Evolutionary conservation across 73 alveolate species (phyloP), one percentile per base, ranked within the genome.

Genomic region (Urostyla sp.): DNA sequence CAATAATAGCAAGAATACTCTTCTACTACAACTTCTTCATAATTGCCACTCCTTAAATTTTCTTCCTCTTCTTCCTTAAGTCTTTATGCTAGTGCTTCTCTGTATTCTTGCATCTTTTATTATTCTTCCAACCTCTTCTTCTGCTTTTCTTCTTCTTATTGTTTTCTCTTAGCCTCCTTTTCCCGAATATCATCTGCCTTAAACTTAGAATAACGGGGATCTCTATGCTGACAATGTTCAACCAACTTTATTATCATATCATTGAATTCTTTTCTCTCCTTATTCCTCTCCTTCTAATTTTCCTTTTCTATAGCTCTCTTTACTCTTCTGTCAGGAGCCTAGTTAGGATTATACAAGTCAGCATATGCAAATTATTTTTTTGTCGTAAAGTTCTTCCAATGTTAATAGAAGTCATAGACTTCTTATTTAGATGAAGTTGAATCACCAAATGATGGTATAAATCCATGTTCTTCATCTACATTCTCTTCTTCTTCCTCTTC

Each of bases 351-450:
- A 51, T 90, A 94, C 55, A 69, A 46, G 63, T 94, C 98, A 31
- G 96, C 94, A 74, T 90, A 94, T 0, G 96, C 67, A 69, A 94
- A 94, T 27, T 75, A 27, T 55, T 92, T 94, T 44, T 50, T 57
- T 8, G 98, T 91, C 0, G 92, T 43, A 75, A 94, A 94, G 78
- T 75, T 54, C 66, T 72, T 91, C 98, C 98, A 94, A 78, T 73
- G 77, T 16, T 78, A 31, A 60, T 92, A 89, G 67, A 92, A 89
- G 5, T 76, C 86, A 34, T 76, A 75, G 7, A 92, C 95, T 48
- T 84, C 82, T 26, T 90, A 92, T 7, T 80, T 60, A 26, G 48
- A 6, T 4, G 88, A 67, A 20, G 60, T 69, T 24, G 76, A 35
- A 56, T 61, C 80, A 0, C 98, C 98, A 23, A 94, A 94, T 52